Evolutionary conservation across 306 rosid species (phyloP), one percentile per base, ranked within the genome.

Genomic region (Malus asiatica): DNA sequence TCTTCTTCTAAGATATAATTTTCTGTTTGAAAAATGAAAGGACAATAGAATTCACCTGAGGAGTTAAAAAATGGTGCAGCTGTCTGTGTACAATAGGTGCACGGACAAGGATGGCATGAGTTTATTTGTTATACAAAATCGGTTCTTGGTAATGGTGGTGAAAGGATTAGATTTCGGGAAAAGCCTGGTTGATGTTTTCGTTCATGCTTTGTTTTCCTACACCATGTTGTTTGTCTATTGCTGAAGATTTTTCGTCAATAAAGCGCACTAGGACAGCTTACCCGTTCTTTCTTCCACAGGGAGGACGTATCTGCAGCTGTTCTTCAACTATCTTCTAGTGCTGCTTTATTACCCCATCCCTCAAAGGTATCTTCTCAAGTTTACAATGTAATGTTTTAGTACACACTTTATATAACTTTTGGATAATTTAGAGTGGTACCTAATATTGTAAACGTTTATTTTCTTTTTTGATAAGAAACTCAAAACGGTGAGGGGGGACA

Each of bases 321-420:
- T 71, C 79, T 87, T 66, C 71, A 74, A 77, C 76, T 88, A 32
- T 66, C 78, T 57, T 84, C 87, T 61, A 86, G 88, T 58, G 96
- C 86, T 84, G 92, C 89, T 57, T 83, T 60, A 77, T 77, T 90
- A 86, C 89, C 87, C 20, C 90, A 85, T 88, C 90, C 96, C 79
- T 81, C 91, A 20, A 87, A 83, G 97, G 96, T 90, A 84, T 59
- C 68, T 76, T 83, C 78, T 64, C 58, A 45, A 67, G 51, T 60
- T 42, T 51, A 22, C 66, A 59, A 65, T 70, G 46, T 63, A 38
- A 32, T 70, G 69, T 61, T 6, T 27, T 62, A 3, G 18, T 63
- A 65, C 42, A 71, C 27, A 15, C 65, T 6, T 38, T 33, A 45
- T 52, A 73, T 58, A 13, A 25, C 22, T 64, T 71, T 22, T 72